Base-by-base conservation (phyloP, 345 rosid genomes). In the Ceriops tagal region DNA sequence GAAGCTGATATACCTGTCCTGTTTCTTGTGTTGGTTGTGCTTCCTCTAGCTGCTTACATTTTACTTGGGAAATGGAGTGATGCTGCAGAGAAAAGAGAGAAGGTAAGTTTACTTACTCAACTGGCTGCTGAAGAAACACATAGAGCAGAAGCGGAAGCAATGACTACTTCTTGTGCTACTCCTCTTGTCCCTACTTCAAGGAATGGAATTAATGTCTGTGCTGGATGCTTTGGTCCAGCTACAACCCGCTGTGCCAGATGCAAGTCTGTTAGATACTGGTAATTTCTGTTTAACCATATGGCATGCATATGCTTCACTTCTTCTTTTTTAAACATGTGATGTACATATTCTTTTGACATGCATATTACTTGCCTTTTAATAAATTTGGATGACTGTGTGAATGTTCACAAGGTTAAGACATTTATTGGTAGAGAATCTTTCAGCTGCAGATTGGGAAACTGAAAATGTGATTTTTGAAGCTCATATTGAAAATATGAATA, bases 61-160 rank as follows among this genome's bases (percentile, higher is more conserved):
- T 79, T 91, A 66, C 88, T 91, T 69, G 97, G 97, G 58, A 89
- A 84, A 87, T 91, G 97, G 97, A 83, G 92, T 82, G 92, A 88
- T 61, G 71, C 78, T 80, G 72, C 91, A 70, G 83, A 77, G 61
- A 89, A 85, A 77, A 79, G 80, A 75, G 91, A 80, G 71, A 86
- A 86, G 79, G 62, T 83, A 72, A 83, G 68, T 75, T 70, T 83
- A 69, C 92, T 91, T 71, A 86, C 91, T 58, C 89, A 89, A 67
- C 78, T 89, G 71, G 91, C 89, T 68, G 83, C 89, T 69, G 97
- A 89, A 82, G 97, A 91, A 83, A 86, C 92, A 80, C 67, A 78
- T 22, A 84, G 79, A 75, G 87, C 83, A 15, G 91, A 89, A 75
- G 87, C 83, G 10, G 91, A 89, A 76, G 57, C 75, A 16, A 79